Evolutionary conservation across 2,329 filamentous ascomycete species (phyloP).

Genomic region (Trichoderma polysporum): DNA sequence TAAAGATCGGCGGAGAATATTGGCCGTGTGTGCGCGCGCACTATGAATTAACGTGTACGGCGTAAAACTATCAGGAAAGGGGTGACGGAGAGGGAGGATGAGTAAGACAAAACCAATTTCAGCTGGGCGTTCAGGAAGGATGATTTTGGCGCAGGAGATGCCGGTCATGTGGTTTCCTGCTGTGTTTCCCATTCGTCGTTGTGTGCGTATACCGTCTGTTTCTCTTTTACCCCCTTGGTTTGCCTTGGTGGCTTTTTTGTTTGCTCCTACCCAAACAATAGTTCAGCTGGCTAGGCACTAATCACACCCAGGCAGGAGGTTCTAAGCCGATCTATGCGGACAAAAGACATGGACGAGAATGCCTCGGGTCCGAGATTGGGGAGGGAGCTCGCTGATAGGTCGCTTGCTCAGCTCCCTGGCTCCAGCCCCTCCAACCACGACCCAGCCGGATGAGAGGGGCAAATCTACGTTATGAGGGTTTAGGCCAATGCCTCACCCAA

Average conservation of each 20-base stretch:
- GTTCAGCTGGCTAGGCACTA: slow-evolving; percentile 9
- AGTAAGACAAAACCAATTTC: neutral
- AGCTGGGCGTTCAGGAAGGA: slow-evolving; percentile 8
- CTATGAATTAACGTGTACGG: neutral
- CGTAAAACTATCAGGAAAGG: slow-evolving; percentile 7
- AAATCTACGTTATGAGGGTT: neutral
- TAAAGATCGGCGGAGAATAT: slow-evolving; percentile 6
- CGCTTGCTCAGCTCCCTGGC: neutral
- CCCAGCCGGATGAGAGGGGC: slow-evolving; percentile 5
- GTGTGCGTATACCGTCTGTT: neutral
- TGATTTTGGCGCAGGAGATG: slow-evolving; percentile 12
- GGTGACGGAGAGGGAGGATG: neutral
- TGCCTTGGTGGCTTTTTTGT: neutral
- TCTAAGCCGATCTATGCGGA: slow-evolving; percentile 5
- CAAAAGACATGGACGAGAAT: slow-evolving; percentile 3
- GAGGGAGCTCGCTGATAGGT: slow-evolving; percentile 5
- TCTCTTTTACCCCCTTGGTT: neutral
- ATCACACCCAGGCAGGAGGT: neutral
- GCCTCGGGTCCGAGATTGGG: slow-evolving; percentile 10
- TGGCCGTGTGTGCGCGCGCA: slow-evolving; percentile 7
- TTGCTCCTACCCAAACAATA: neutral
- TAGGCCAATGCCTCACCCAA: neutral
- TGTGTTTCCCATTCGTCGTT: neutral
- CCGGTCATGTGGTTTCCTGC: slow-evolving; percentile 7
- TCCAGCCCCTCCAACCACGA: neutral